phyloP scores from a whole-genome alignment of 805 yeast genomes.

The Candida taoyuanica region DNA sequence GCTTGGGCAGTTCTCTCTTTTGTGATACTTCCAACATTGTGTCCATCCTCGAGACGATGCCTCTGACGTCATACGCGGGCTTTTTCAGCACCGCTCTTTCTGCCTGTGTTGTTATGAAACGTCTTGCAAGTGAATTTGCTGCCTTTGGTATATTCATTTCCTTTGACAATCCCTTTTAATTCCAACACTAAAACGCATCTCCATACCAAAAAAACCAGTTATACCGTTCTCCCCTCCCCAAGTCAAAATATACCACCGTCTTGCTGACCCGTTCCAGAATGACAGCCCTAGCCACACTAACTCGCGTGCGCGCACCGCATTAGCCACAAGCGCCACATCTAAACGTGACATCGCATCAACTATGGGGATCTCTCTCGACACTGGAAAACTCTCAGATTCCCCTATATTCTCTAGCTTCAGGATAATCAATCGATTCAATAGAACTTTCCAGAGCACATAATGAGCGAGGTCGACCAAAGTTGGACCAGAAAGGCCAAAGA shows the following conservation, averaged over 20 bases:
- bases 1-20: slow-evolving; percentile 28
- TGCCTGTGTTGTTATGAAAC: slow-evolving; percentile 1
- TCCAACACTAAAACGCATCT: background rate
- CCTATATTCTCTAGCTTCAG: too few relatives aligned
- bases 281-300: slow-evolving; percentile 4
- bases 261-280: background rate
- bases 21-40: slow-evolving; percentile 27
- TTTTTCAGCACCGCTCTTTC: slow-evolving; percentile 22
- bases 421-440: too few relatives aligned
- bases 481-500: slow-evolving; percentile 41
- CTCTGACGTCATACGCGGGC: slow-evolving; percentile 34
- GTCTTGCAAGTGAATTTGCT: background rate
- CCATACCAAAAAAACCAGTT: background rate
- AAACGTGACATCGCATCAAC: slow-evolving; percentile 13
- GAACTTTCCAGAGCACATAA: background rate
- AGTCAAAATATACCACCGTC: too few relatives aligned
- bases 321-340: slow-evolving; percentile 2
- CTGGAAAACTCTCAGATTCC: too few relatives aligned
- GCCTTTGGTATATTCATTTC: background rate
- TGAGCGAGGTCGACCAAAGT: slow-evolving; percentile 9
- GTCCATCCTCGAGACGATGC: slow-evolving; percentile 27
- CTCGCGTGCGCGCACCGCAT: background rate
- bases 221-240: too few relatives aligned
- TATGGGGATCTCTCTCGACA: slow-evolving; percentile 3
- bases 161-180: too few relatives aligned